These are phyloP conservation scores for Cladophialophora bantiana DNA, from an alignment of 2,329 filamentous ascomycete species.

Conservation along the genomic window DNA sequence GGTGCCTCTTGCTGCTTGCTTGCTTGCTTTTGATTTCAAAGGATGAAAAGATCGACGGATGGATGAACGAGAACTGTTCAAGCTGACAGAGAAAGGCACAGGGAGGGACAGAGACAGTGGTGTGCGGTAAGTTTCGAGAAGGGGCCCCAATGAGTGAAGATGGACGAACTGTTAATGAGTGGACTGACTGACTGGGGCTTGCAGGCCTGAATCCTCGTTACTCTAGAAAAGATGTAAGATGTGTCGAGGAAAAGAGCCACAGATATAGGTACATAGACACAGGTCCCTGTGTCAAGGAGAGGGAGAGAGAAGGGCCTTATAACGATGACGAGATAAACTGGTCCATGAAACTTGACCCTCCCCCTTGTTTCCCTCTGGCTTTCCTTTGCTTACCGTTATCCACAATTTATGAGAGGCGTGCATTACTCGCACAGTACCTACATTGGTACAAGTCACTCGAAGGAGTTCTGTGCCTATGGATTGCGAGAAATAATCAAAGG, in stretches of 20 bases:
- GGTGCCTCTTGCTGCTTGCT: neutral
- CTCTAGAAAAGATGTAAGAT: too few species aligned
- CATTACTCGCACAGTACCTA: neutral
- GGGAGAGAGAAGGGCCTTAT: neutral
- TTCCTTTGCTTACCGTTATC: neutral
- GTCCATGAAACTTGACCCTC: neutral
- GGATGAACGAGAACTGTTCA: too few species aligned
- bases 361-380: neutral
- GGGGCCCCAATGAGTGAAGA: too few species aligned
- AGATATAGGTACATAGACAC: too few species aligned
- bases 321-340: neutral
- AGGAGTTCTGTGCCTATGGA: neutral
- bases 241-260: too few species aligned
- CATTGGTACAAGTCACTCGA: neutral
- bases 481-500: neutral
- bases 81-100: too few species aligned
- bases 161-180: too few species aligned
- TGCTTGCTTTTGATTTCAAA: neutral
- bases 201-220: too few species aligned
- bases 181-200: too few species aligned
- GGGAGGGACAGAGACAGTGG: neutral
- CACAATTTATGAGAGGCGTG: neutral
- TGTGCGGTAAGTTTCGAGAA: too few species aligned
- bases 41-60: neutral
- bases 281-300: neutral